Evolutionary conservation across 192 early-diverging fungal genomes (phyloP).

Genomic region (Coemansia furcata): DNA sequence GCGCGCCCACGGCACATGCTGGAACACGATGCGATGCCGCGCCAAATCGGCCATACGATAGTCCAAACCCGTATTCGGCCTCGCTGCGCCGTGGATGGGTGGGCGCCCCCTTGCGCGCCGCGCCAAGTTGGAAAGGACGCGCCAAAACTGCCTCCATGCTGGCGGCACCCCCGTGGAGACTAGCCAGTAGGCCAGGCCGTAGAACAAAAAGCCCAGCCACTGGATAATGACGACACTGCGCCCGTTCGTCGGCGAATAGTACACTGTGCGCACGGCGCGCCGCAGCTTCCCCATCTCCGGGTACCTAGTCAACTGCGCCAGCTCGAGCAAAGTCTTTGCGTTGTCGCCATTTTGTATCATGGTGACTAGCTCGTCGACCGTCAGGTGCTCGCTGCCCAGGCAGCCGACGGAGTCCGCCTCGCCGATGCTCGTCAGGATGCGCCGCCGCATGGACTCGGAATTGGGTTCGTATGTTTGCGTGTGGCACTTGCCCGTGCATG

Average conservation of each 20-base stretch:
- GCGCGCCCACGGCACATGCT: conserved; percentile 27
- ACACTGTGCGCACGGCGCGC: neutral
- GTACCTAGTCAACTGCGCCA: conserved; percentile 18
- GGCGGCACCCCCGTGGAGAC: neutral
- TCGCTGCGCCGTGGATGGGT: neutral
- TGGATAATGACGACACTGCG: conserved; percentile 27
- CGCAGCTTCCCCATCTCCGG: conserved; percentile 11
- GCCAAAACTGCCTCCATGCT: neutral
- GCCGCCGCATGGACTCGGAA: conserved; percentile 1
- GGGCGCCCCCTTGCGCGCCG: neutral
- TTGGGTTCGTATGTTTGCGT: conserved; percentile 20
- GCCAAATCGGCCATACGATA: conserved; percentile 31
- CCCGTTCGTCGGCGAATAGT: conserved; percentile 14
- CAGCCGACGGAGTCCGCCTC: conserved; percentile 3
- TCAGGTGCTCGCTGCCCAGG: neutral
- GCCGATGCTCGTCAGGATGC: conserved; percentile 21
- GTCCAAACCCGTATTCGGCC: neutral
- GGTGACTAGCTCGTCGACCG: conserved; percentile 14
- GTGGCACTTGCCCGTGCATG: conserved; percentile 16
- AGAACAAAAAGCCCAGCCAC: conserved; percentile 7
- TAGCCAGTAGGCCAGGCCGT: neutral
- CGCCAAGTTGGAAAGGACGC: neutral
- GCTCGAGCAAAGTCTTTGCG: neutral
- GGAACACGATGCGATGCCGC: conserved; percentile 6
- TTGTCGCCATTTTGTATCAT: conserved; percentile 8